Base-by-base conservation (phyloP, 768 basidiomycete genomes). In the Psilocybe tampanensis region DNA sequence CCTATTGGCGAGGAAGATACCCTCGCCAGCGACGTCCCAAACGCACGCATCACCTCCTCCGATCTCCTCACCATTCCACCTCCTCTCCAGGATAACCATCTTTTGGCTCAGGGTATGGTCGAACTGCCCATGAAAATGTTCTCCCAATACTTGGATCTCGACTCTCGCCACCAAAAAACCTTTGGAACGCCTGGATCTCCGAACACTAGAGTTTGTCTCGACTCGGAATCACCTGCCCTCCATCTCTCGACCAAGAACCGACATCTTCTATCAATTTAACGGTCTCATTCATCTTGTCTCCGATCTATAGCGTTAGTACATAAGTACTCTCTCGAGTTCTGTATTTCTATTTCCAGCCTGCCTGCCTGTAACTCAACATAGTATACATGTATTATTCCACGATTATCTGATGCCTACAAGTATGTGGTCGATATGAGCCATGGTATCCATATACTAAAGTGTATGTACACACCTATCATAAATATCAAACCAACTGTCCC, bases 1-100 rank as follows among this genome's bases (percentile, higher is more conserved):
- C 86, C 85, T 0, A 87, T 90, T 57, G 86, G 85, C 42, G 81
- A 83, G 52, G 79, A 85, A 55, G 72, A 85, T 51, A 90, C 90
- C 73, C 80, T 90, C 56, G 81, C 82, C 0, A 80, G 83, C 2
- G 69, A 78, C 26, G 78, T 83, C 19, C 85, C 86, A 8, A 74
- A 78, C 57, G 86, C 87, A 1, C 86, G 89, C 68, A 88, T 90
- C 59, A 66, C 79, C 8, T 68, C 80, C 9, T 73, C 77, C 23
- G 85, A 87, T 69, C 71, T 90, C 60, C 82, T 90, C 54, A 74
- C 76, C 60, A 70, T 89, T 59, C 82, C 89, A 56, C 80, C 84
- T 5, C 55, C 76, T 7, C 49, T 62, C 51, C 44, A 72, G 64
- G 78, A 77, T 53, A 64, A 64, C 55, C 63, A 66, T 21, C 60